Evolutionary conservation across 2,329 filamentous ascomycete genomes (phyloP).

Genomic region (Colletotrichum sp.): DNA sequence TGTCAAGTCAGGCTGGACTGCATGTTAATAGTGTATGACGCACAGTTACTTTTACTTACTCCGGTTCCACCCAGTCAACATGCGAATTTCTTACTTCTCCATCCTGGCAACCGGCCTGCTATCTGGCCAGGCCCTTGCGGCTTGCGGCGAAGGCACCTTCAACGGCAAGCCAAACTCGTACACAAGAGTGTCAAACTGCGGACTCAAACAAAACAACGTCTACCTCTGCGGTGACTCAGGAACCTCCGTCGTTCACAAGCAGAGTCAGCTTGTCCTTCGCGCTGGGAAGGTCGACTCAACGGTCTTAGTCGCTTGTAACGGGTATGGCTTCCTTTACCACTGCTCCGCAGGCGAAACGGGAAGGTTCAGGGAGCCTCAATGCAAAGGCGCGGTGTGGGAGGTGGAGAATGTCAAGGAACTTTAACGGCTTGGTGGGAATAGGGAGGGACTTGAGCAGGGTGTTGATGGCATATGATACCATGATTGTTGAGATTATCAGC

Average conservation of each 20-base stretch:
- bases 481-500: neutral
- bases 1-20: fast-evolving
- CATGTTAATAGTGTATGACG: fast-evolving
- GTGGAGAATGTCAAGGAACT: neutral
- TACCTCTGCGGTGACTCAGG: neutral
- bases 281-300: neutral
- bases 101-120: neutral
- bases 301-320: neutral
- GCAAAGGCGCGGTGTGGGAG: neutral
- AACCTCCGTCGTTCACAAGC: neutral
- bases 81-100: neutral
- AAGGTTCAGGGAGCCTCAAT: neutral
- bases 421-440: neutral
- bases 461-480: neutral
- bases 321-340: neutral
- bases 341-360: neutral
- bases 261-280: neutral
- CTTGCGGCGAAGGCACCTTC: neutral
- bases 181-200: neutral
- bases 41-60: fast-evolving
- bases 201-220: neutral
- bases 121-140: neutral
- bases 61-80: neutral
- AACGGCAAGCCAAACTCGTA: neutral
- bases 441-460: neutral